phyloP scores from a whole-genome alignment of 208 protist genomes.

The Wallacemonas sp. region DNA sequence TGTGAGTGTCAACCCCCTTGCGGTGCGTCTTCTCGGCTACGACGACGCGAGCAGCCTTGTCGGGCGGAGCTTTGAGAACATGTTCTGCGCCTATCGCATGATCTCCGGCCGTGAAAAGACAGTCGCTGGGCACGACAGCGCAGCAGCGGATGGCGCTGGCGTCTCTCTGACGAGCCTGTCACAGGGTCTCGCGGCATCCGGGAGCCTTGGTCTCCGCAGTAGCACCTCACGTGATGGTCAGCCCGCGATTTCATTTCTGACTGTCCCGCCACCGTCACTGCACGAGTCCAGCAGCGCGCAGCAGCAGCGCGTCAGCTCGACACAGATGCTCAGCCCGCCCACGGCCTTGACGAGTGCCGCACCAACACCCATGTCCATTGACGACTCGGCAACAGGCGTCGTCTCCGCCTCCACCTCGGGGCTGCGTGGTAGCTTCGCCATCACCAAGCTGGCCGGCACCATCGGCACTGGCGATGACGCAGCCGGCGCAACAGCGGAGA shows the following conservation, averaged over 20 bases:
- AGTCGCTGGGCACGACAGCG: too few relatives aligned
- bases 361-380: too few relatives aligned
- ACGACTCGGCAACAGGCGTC: too few relatives aligned
- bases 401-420: too few relatives aligned
- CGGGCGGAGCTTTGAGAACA: conserved; percentile 16
- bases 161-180: background rate
- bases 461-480: too few relatives aligned
- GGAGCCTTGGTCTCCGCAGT: background rate
- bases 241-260: conserved; percentile 10
- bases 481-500: too few relatives aligned
- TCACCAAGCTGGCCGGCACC: too few relatives aligned
- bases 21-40: conserved; percentile 23
- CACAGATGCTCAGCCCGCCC: background rate
- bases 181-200: background rate
- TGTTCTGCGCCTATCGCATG: conserved; percentile 30
- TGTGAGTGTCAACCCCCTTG: conserved; percentile 27
- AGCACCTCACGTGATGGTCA: background rate
- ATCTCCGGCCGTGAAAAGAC: background rate
- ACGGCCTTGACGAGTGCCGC: too few relatives aligned
- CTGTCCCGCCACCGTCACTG: conserved; percentile 8
- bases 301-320: background rate
- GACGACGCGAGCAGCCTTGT: conserved; percentile 17
- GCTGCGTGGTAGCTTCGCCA: too few relatives aligned
- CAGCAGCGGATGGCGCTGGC: background rate
- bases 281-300: background rate